These are phyloP conservation scores for Gymnopus androsaceus DNA, from an alignment of 1,284 basidiomycete genomes.

Conservation along the genomic window DNA sequence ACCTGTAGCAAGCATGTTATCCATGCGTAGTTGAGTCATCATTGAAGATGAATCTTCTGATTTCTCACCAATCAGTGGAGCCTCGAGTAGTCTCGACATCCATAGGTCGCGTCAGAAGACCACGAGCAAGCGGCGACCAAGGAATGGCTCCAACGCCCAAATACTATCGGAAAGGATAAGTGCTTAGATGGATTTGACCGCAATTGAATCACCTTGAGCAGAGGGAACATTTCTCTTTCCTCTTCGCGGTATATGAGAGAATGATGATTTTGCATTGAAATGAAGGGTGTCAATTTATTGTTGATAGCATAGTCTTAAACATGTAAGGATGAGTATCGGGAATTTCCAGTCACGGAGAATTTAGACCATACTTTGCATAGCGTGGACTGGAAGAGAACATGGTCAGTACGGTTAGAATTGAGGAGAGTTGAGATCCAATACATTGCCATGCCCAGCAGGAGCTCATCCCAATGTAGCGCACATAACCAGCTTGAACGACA, in stretches of 20 bases:
- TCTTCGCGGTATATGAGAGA: constrained; percentile 62
- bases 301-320: constrained; percentile 45
- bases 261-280: constrained; percentile 73
- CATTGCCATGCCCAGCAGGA: constrained; percentile 51
- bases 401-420: neutral
- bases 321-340: neutral
- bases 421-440: constrained; percentile 21
- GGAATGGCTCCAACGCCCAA: constrained; percentile 45
- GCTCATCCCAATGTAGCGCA: constrained; percentile 70
- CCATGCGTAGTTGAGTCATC: neutral
- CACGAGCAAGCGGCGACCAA: constrained; percentile 53
- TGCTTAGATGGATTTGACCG: neutral
- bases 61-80: constrained; percentile 35
- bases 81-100: constrained; percentile 35
- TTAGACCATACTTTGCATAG: constrained; percentile 57
- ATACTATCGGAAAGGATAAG: constrained; percentile 23
- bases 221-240: constrained; percentile 70
- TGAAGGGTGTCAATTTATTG: constrained; percentile 64
- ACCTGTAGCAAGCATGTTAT: neutral
- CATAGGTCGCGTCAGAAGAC: constrained; percentile 45
- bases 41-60: neutral
- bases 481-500: constrained; percentile 65
- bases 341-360: too few relatives aligned
- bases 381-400: constrained; percentile 37
- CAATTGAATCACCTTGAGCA: constrained; percentile 40